phyloP scores from a whole-genome alignment of 2,329 filamentous ascomycete species.

The Dactylella cylindrospora region DNA sequence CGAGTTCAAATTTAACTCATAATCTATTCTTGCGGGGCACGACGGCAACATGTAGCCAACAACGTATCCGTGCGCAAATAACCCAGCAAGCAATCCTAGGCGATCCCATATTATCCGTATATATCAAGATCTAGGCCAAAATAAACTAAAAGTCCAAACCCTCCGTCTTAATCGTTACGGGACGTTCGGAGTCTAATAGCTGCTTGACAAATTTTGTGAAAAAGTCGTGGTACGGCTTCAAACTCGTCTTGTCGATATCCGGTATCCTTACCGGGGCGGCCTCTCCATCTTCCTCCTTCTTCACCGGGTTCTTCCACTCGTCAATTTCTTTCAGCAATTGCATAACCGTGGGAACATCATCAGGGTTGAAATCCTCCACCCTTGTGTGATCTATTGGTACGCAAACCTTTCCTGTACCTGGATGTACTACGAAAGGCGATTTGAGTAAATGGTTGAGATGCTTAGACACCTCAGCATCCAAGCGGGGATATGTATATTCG shows the following conservation, averaged over 20 bases:
- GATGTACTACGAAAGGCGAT: constrained; percentile 93
- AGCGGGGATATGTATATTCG: constrained; percentile 95
- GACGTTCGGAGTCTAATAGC: constrained; percentile 19
- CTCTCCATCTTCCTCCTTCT: constrained; percentile 52
- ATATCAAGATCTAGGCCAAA: too few species aligned
- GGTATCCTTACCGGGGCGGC: constrained; percentile 57
- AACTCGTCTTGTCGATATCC: constrained; percentile 95
- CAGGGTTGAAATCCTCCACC: constrained; percentile 81
- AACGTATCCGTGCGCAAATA: too few species aligned
- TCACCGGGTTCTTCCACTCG: constrained; percentile 62
- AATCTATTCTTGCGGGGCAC: too few species aligned
- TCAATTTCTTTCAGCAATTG: constrained; percentile 83
- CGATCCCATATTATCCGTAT: too few species aligned
- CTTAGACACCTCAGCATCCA: constrained; percentile 96
- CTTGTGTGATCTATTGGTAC: constrained; percentile 80
- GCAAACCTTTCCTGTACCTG: constrained; percentile 85
- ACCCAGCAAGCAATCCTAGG: too few species aligned
- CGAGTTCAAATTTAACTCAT: neutral
- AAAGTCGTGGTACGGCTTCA: constrained; percentile 88
- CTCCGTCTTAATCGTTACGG: constrained; percentile 19
- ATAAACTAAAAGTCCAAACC: constrained; percentile 12
- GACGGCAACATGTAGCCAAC: too few species aligned
- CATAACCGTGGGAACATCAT: constrained; percentile 85
- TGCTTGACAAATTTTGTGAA: constrained; percentile 74
- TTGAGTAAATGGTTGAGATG: constrained; percentile 98